Evolutionary conservation across 495 filamentous ascomycete genomes (phyloP), one percentile per base, ranked within the genome.

Genomic region (Cairneyella variabilis): DNA sequence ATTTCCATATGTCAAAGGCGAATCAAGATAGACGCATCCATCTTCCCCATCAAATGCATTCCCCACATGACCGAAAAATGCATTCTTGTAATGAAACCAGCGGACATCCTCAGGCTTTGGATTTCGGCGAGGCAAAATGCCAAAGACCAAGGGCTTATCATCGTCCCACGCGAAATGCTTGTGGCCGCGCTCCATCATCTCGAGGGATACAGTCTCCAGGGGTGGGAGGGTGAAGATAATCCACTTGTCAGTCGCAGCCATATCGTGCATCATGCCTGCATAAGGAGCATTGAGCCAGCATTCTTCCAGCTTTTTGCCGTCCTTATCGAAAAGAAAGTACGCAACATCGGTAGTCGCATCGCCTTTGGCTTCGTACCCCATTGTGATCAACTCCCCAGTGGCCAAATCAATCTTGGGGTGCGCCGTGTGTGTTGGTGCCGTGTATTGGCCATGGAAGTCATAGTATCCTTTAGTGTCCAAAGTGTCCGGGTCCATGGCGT

Each of bases 401-500:
- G 62, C 64, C 0, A 78, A 78, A 48, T 82, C 79, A 38, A 79
- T 66, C 58, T 83, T 83, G 0, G 80, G 80, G 51, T 83, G 80
- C 1, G 80, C 80, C 0, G 78, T 80, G 51, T 83, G 81, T 0
- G 76, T 80, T 5, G 73, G 66, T 14, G 64, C 66, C 0, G 60
- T 56, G 11, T 80, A 63, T 63, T 81, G 78, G 4, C 79, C 79
- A 42, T 78, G 77, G 37, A 80, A 83, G 45, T 76, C 69, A 55
- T 77, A 0, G 30, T 7, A 14, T 34, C 76, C 75, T 25, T 70
- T 69, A 1, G 79, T 82, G 53, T 79, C 76, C 3, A 82, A 64
- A 1, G 75, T 79, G 4, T 66, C 60, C 1, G 78, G 78, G 44
- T 82, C 73, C 69, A 82, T 65, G 1, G 75, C 75, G 51, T 73